Evolutionary conservation across 495 filamentous ascomycete species (phyloP).

Genomic region (Aspergillus steynii): DNA sequence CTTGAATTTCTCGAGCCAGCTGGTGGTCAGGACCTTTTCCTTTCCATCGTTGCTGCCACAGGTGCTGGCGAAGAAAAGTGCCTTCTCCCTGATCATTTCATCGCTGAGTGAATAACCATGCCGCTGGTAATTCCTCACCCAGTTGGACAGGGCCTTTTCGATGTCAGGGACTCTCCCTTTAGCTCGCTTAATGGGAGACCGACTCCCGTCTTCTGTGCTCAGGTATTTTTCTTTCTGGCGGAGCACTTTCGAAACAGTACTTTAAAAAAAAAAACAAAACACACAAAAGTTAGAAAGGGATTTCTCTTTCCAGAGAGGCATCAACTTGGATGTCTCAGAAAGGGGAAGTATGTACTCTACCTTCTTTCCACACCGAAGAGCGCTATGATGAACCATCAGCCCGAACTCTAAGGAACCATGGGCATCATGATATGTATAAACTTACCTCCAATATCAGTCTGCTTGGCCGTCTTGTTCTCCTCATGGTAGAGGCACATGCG

Average conservation of each 20-base stretch:
- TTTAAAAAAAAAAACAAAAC: slow-evolving; percentile 34
- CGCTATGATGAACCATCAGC: slow-evolving; percentile 49
- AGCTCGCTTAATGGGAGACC: slow-evolving; percentile 82
- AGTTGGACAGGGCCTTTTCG: slow-evolving; percentile 89
- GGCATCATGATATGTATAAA: slow-evolving; percentile 14
- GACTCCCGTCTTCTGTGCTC: slow-evolving; percentile 78
- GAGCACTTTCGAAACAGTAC: slow-evolving; percentile 96
- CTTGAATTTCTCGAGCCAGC: slow-evolving; percentile 97
- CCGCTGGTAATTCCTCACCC: slow-evolving; percentile 78
- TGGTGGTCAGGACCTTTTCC: slow-evolving; percentile 68
- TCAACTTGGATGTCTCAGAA: background rate
- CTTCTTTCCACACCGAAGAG: slow-evolving; percentile 98
- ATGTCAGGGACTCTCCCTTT: slow-evolving; percentile 96
- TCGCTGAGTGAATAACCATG: slow-evolving; percentile 78
- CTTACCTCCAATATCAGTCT: slow-evolving; percentile 95
- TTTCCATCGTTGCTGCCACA: slow-evolving; percentile 74
- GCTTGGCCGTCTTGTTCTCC: slow-evolving; percentile 91
- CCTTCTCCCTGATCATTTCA: slow-evolving; percentile 83
- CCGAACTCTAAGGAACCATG: slow-evolving; percentile 17
- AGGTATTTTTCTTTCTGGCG: slow-evolving; percentile 98
- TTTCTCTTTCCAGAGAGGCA: background rate
- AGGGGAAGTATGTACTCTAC: slow-evolving; percentile 50
- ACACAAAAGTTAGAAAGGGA: slow-evolving; percentile 25
- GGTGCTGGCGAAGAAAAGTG: slow-evolving; percentile 78
- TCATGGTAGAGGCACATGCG: slow-evolving; percentile 96